Evolutionary conservation across 1,284 basidiomycete genomes (phyloP).

Genomic region (Ustilago sp.): DNA sequence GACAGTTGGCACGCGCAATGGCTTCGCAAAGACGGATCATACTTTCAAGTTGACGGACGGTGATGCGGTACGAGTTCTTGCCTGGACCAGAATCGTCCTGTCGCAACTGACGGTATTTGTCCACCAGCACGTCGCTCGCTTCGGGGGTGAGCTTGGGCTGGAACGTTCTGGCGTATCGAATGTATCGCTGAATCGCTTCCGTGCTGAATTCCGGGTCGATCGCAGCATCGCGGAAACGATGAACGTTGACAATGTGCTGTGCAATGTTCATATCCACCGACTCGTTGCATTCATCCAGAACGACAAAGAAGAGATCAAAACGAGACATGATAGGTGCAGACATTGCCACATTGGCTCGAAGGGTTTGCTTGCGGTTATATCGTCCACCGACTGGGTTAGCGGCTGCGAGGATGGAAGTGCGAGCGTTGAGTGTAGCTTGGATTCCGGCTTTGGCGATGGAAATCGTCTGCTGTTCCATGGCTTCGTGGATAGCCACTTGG

Average conservation of each 20-base stretch:
- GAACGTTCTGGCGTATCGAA: constrained; percentile 95
- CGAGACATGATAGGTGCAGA: constrained; percentile 99
- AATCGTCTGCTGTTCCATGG: constrained; percentile 99
- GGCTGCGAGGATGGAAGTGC: constrained; percentile 96
- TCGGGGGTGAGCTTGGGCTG: constrained; percentile 85
- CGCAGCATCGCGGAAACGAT: constrained; percentile 92
- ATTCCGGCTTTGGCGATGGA: constrained; percentile 99
- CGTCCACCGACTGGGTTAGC: constrained; percentile 96
- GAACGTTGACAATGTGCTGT: constrained; percentile 96
- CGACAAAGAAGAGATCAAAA: constrained; percentile 98
- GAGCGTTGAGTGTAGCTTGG: constrained; percentile 96
- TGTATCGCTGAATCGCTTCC: constrained; percentile 94
- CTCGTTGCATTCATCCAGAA: constrained; percentile 96
- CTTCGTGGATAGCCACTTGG: constrained; percentile 99
- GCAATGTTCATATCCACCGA: constrained; percentile 92
- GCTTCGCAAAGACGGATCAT: constrained; percentile 98
- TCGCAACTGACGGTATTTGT: constrained; percentile 91
- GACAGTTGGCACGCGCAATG: constrained; percentile 96
- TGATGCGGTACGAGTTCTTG: constrained; percentile 93
- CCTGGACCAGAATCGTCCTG: constrained; percentile 88
- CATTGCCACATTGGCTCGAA: constrained; percentile 97
- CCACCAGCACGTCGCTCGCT: constrained; percentile 90
- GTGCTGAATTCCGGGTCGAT: constrained; percentile 97
- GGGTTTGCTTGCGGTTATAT: constrained; percentile 93
- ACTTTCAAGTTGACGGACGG: constrained; percentile 93